These are phyloP conservation scores for Hypoxylon fuscum DNA, from an alignment of 495 filamentous ascomycete species.

Conservation along the genomic window DNA sequence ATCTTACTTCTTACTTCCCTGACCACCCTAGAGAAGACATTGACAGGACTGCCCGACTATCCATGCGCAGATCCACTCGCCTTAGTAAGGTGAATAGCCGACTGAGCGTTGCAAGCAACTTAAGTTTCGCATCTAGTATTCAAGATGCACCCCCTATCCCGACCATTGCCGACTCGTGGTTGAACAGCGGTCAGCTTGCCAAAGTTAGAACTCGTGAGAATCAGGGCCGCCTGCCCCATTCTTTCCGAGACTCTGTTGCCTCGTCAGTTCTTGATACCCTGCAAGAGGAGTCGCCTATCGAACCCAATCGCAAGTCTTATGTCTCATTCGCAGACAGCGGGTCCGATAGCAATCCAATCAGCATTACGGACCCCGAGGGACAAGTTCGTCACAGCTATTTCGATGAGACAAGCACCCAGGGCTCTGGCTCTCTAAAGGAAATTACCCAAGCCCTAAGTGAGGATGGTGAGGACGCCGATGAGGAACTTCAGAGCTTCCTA, in stretches of 20 bases:
- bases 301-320: conserved; percentile 93
- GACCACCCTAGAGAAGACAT: conserved; percentile 92
- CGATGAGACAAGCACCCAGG: conserved; percentile 80
- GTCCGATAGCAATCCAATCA: conserved; percentile 70
- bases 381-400: conserved; percentile 79
- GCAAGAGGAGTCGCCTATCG: conserved; percentile 90
- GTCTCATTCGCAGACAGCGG: conserved; percentile 88
- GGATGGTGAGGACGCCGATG: conserved; percentile 88
- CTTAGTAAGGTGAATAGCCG: conserved; percentile 91
- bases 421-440: conserved; percentile 61
- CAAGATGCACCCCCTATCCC: conserved; percentile 91
- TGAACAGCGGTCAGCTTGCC: conserved; percentile 66
- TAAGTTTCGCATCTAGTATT: conserved; percentile 89
- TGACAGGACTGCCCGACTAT: conserved; percentile 90
- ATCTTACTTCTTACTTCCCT: conserved; percentile 95
- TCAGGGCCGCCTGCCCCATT: conserved; percentile 51
- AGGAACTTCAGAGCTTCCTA: conserved; percentile 80
- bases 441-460: conserved; percentile 74
- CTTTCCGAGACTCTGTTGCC: conserved; percentile 85
- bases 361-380: conserved; percentile 77
- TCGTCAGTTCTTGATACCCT: conserved; percentile 85
- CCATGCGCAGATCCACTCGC: conserved; percentile 85
- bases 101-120: conserved; percentile 91
- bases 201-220: conserved; percentile 56
- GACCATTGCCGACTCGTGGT: conserved; percentile 94